These are phyloP conservation scores for Botrytis medusae DNA, from an alignment of 2,329 filamentous ascomycete genomes.

Conservation along the genomic window DNA sequence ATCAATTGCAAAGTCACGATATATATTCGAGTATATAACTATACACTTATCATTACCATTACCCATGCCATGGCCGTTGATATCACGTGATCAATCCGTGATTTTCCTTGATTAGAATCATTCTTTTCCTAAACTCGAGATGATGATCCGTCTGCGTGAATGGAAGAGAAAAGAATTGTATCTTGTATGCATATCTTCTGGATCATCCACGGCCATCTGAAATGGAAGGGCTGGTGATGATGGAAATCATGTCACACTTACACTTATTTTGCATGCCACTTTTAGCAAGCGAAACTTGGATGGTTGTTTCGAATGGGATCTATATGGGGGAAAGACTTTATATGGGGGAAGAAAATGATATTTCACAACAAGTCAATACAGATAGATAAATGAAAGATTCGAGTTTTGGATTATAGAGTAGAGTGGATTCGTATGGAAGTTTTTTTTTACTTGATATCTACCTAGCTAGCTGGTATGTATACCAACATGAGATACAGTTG, in stretches of 20 bases:
- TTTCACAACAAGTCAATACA: too few relatives aligned
- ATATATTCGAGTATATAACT: not conserved
- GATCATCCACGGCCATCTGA: not conserved
- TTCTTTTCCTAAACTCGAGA: not conserved
- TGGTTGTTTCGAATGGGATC: not conserved
- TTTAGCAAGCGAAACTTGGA: not conserved
- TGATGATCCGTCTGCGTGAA: not conserved
- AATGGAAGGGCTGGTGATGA: constrained; percentile 11
- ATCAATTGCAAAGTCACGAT: not conserved
- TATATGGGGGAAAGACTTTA: not conserved
- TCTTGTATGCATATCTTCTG: not conserved
- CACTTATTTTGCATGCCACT: constrained; percentile 6
- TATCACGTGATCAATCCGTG: not conserved
- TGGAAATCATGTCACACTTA: constrained; percentile 3
- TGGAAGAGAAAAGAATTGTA: not conserved
- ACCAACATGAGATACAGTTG: not conserved
- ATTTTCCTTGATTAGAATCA: not conserved
- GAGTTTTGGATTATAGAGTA: not conserved
- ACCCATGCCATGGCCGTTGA: not conserved
- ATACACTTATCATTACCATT: not conserved
- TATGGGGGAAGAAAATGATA: not conserved
- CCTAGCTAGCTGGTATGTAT: too few relatives aligned
- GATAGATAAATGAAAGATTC: too few relatives aligned
- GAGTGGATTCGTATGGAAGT: not conserved
- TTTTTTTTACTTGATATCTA: too few relatives aligned